Evolutionary conservation across 202 grass and related monocot genomes (phyloP), one percentile per base, ranked within the genome.

Genomic region (Carex sylvatica): DNA sequence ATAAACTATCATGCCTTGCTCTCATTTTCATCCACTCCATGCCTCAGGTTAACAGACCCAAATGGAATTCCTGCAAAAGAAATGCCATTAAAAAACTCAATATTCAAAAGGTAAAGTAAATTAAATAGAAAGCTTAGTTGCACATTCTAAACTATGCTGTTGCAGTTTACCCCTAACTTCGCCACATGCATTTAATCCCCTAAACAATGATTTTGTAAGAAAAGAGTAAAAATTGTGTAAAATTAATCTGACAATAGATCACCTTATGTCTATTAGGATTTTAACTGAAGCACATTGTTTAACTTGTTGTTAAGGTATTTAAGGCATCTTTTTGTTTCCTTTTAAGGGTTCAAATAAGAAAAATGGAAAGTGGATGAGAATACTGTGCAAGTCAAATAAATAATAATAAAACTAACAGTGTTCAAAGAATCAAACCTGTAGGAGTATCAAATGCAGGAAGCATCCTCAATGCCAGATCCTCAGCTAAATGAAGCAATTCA

Each of bases 361-460:
- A 61, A 24, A 6, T 11, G 20, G 9, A 24, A 61, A 46, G 13
- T 51, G 47, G 70, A 42, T 46, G 15, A 46, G 23, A 46, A 49
- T 46, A 74, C 10, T 74, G 35, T 47, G 18, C 23, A 10, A 51
- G 70, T 11, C 13, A 22, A 51, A 51, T 22, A 22, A 14, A 82
- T 47, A 47, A 47, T 12, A 49, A 3, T 31, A 19, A 9, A 31
- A 28, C 46, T 51, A 84, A 5, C 49, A 33, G 23, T 63, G 56
- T 42, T 89, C 51, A 61, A 83, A 44, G 71, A 61, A 87, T 66
- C 56, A 51, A 85, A 98, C 95, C 95, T 98, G 95, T 98, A 69
- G 95, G 95, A 86, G 95, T 94, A 81, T 94, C 92, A 94, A 98
- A 98, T 87, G 95, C 95, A 79, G 95, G 95, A 70, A 98, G 83